Conservation (phyloP, 345 rosid species). For the Excoecaria agallocha region DNA sequence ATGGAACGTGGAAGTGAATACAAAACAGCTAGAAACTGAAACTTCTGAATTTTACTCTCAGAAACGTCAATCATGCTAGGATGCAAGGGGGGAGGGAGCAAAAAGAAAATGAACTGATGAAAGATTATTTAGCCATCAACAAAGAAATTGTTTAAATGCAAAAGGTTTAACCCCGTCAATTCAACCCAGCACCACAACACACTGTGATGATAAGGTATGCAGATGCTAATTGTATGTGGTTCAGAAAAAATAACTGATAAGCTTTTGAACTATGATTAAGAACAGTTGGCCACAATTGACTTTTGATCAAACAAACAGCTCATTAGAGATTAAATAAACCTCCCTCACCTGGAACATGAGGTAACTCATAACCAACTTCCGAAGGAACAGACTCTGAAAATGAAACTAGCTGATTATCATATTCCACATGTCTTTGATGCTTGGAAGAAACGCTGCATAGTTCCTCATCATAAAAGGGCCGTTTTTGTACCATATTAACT, state of each 20-base stretch:
- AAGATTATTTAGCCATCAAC: background rate
- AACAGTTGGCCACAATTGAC: background rate
- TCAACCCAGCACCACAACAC: background rate
- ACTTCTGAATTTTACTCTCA: no score
- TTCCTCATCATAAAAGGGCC: slow-evolving; percentile 29
- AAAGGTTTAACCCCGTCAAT: background rate
- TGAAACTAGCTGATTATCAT: slow-evolving; percentile 20
- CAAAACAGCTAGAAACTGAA: background rate
- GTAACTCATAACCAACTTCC: slow-evolving; percentile 1
- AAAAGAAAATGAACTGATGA: no score
- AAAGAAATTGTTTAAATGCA: background rate
- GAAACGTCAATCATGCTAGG: no score
- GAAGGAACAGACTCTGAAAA: slow-evolving; percentile 19
- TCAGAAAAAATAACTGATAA: background rate
- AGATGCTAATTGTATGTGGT: background rate
- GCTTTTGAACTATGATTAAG: background rate
- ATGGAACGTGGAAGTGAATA: background rate
- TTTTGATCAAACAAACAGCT: background rate
- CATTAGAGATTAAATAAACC: background rate
- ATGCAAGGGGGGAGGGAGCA: background rate
- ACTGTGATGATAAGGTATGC: background rate
- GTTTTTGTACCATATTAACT: slow-evolving; percentile 13
- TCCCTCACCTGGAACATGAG: slow-evolving; percentile 36
- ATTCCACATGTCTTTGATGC: slow-evolving; percentile 42
- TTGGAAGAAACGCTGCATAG: slow-evolving; percentile 24